Conservation (phyloP, 108 stramenopile genomes). For the Conticribra guillardii region DNA sequence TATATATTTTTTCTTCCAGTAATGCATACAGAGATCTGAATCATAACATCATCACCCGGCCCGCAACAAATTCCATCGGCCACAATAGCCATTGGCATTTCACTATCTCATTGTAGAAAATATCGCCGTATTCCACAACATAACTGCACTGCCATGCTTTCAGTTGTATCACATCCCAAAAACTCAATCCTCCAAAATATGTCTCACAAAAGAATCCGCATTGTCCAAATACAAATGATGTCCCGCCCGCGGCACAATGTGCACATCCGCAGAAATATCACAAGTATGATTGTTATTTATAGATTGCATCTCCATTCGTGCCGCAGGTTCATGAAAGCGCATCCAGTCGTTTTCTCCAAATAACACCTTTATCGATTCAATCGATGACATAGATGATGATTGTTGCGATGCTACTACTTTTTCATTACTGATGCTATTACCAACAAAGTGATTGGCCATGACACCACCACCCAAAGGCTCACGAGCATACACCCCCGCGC, state of each 20-base stretch:
- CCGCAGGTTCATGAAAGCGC: constrained; percentile 42
- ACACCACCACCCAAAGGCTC: constrained; percentile 46
- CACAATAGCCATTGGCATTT: no score
- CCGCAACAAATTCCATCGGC: no score
- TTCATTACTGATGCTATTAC: constrained; percentile 2
- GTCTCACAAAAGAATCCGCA: constrained; percentile 32
- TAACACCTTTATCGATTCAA: constrained; percentile 44
- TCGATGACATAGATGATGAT: constrained; percentile 14
- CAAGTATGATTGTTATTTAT: constrained; percentile 18
- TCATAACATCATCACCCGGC: no score
- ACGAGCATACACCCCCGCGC: constrained; percentile 47
- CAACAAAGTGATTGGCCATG: constrained; percentile 12
- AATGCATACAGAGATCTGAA: no score
- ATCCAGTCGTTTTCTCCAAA: constrained; percentile 63
- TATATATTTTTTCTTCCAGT: no score
- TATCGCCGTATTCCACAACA: no score
- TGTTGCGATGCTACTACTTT: background rate
- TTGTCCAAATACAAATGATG: constrained; percentile 64
- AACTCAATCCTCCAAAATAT: constrained; percentile 33
- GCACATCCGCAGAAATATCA: constrained; percentile 30
- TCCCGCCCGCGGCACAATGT: constrained; percentile 45
- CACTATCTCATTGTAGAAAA: no score
- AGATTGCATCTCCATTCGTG: constrained; percentile 34
- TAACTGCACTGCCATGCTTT: no score
- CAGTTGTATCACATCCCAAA: no score